Base-by-base conservation (phyloP, 805 yeast species). In the Ogataea pini region DNA sequence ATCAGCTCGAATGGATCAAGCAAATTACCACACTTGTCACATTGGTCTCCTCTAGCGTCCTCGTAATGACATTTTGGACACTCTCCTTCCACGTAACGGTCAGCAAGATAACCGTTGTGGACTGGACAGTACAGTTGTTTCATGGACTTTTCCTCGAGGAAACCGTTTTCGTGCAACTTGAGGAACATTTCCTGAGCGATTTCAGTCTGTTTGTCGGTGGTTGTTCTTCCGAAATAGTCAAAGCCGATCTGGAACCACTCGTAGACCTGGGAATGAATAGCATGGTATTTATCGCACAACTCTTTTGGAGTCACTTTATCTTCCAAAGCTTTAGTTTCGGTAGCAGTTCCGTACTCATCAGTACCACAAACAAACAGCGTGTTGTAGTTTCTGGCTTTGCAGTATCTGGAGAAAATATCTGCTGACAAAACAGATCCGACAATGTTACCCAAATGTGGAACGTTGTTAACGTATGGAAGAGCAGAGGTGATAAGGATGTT, bases 41-140 rank as follows among this genome's bases (percentile, higher is more conserved):
- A 94, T 75, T 94, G 99, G 70, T 94, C 99, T 60, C 99, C 99
- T 70, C 99, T 83, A 27, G 99, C 99, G 67, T 94, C 99, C 54
- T 87, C 96, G 66, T 90, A 94, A 38, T 76, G 79, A 75, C 99
- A 94, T 69, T 85, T 85, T 49, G 98, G 98, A 74, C 99, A 94
- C 43, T 83, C 88, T 58, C 99, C 99, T 72, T 94, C 98, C 29
- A 94, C 99, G 61, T 81, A 94, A 68, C 99, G 78, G 67, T 94
- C 99, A 48, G 99, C 99, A 50, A 94, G 76, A 71, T 82, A 94
- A 3, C 96, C 90, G 32, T 89, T 76, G 71, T 94, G 99, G 48
- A 78, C 82, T 44, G 89, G 87, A 72, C 99, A 94, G 72, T 83
- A 94, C 52, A 94, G 76, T 72, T 94, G 99, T 53, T 85, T 86